Base-by-base conservation (phyloP, 2,329 filamentous ascomycete species). In the Xylariaceae sp. region DNA sequence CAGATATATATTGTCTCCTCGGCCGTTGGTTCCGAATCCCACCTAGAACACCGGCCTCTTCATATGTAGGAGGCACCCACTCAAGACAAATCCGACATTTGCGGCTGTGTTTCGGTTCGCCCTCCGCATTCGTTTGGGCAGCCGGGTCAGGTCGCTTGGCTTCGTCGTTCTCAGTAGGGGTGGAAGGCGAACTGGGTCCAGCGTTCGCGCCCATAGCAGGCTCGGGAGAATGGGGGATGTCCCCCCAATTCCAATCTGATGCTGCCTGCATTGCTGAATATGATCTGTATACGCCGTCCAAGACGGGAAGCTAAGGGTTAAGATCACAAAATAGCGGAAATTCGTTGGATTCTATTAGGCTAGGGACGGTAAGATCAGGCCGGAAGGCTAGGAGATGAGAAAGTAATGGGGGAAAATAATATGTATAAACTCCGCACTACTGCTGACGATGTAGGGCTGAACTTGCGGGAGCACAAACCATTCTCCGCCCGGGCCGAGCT, bases 41-140 rank as follows among this genome's bases (percentile, higher is more conserved):
- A 26, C 53, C 62, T 79, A 56, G 48, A 15, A 67, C 50, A 2
- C 63, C 60, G 4, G 57, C 37, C n/a, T 67, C 60, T 57, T 69
- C 67, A 43, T 67, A 83, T 30, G 74, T 79, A 3, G 82, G 79
- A 13, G 80, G 67, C 55, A 81, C 80, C 1, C 76, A 77, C 39
- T 97, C 93, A 33, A 96, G 79, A 70, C 93, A 97, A 60, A 97
- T 97, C 53, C 93, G 88, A 73, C 93, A 97, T 57, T 83, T 81
- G 43, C 68, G 70, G 47, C 64, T 61, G 37, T 64, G 64, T 36
- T 57, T 64, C 33, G 55, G 65, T 18, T 58, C 48, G 26, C 61
- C 51, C 15, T 57, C 45, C 3, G 50, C 50, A 18, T 58, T 58
- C 32, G 57, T 49, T 51, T 59, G 55, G 41, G 58, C 59, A 52